Conservation (phyloP, 2,329 filamentous ascomycete genomes). For the Epichloe elymi region DNA sequence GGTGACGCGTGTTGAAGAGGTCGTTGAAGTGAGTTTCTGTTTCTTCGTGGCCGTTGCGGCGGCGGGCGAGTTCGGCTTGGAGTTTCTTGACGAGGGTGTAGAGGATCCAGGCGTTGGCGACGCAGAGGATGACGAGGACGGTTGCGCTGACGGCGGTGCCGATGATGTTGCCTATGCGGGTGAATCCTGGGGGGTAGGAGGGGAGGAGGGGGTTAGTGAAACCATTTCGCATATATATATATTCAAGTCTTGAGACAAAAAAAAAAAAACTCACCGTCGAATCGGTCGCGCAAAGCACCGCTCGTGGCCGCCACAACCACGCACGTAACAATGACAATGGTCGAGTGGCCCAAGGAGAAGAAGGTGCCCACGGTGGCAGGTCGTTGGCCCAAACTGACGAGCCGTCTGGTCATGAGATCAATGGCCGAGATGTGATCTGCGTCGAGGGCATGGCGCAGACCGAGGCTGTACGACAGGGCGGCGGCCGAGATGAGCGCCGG, state of each 20-base stretch:
- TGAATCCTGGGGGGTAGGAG: slow-evolving; percentile 37
- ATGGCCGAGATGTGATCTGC: slow-evolving; percentile 86
- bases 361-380: slow-evolving; percentile 90
- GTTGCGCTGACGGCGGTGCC: slow-evolving; percentile 76
- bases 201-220: too few species aligned
- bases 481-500: slow-evolving; percentile 62
- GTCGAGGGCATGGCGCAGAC: slow-evolving; percentile 87
- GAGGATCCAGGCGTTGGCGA: slow-evolving; percentile 78
- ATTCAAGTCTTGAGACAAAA: background rate
- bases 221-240: background rate
- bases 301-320: slow-evolving; percentile 85
- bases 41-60: slow-evolving; percentile 16
- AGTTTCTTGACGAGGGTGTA: slow-evolving; percentile 63
- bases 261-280: slow-evolving; percentile 35
- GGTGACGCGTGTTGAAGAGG: slow-evolving; percentile 26
- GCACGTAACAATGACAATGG: slow-evolving; percentile 81
- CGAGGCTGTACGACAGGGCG: slow-evolving; percentile 75
- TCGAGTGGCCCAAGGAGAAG: slow-evolving; percentile 88
- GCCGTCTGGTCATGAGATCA: slow-evolving; percentile 82
- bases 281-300: slow-evolving; percentile 67
- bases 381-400: slow-evolving; percentile 72
- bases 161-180: slow-evolving; percentile 71
- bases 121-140: slow-evolving; percentile 69
- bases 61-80: slow-evolving; percentile 38
- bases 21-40: slow-evolving; percentile 8